These are phyloP conservation scores for Aspergillus sp. DNA, from an alignment of 2,329 filamentous ascomycete species.

Conservation along the genomic window DNA sequence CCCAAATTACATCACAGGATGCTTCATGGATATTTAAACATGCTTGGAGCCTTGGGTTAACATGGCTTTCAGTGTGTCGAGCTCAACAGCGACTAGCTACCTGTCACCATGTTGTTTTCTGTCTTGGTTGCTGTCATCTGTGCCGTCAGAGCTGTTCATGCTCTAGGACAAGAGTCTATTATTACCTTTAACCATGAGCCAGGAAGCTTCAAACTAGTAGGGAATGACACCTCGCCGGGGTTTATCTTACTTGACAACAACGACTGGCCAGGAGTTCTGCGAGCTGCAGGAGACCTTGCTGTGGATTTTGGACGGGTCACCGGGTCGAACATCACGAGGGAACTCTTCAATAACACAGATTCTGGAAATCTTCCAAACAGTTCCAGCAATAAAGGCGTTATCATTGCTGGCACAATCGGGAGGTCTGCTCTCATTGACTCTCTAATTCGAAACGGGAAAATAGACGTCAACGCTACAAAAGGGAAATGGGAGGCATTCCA, in stretches of 20 bases:
- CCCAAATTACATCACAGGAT: too few species aligned
- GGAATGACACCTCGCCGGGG: background rate
- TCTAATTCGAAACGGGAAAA: slow-evolving; percentile 50
- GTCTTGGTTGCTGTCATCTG: background rate
- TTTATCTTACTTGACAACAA: slow-evolving; percentile 50
- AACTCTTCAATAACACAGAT: slow-evolving; percentile 48
- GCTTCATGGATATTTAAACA: too few species aligned
- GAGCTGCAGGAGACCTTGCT: slow-evolving; percentile 63
- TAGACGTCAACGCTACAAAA: slow-evolving; percentile 54
- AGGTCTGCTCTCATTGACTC: slow-evolving; percentile 58
- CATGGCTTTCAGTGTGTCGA: too few species aligned
- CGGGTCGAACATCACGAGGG: slow-evolving; percentile 56
- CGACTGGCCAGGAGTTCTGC: slow-evolving; percentile 65
- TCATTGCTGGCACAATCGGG: slow-evolving; percentile 66
- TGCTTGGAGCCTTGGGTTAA: too few species aligned
- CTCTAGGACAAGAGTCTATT: slow-evolving; percentile 1
- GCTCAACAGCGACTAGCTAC: too few species aligned
- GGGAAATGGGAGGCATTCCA: slow-evolving; percentile 68
- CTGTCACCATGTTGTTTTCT: slow-evolving; percentile 1
- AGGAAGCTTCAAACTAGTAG: background rate
- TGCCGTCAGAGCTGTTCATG: background rate
- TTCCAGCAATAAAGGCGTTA: slow-evolving; percentile 45
- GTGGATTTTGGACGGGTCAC: slow-evolving; percentile 68
- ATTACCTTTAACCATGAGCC: background rate
- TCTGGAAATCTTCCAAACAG: slow-evolving; percentile 18